Base-by-base conservation (phyloP, 805 yeast species). In the Candida ulmi region DNA sequence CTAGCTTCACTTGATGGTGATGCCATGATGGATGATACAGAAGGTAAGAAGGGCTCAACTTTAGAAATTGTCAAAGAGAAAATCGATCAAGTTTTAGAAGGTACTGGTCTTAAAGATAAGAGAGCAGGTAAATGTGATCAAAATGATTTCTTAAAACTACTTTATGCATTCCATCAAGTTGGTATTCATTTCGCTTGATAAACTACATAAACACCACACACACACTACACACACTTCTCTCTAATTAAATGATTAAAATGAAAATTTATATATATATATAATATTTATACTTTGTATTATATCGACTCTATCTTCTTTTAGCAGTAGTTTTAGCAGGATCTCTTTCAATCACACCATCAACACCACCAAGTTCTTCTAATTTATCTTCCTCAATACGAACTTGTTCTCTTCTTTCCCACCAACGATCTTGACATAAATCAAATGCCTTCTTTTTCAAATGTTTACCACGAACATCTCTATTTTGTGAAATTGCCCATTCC, bases 341-440 rank as follows among this genome's bases (percentile, higher is more conserved):
- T 52, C 75, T 77, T 56, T 88, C 96, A 8, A 91, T 68, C 28
- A 91, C 80, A 42, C 86, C 95, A 15, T 85, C 95, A 44, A 88
- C 90, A 43, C 95, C 96, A 36, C 95, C 95, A 60, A 84, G 56
- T 51, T 88, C 96, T 62, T 91, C 97, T 51, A 86, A 64, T 56
- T 80, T 78, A 51, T 91, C 98, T 64, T 91, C 99, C 37, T 86
- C 84, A 30, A 78, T 73, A 58, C 95, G 80, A 18, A 91, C 81
- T 53, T 81, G 91, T 52, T 91, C 98, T 65, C 97, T 80, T 67
- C 98, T 83, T 60, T 91, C 98, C 98, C 98, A 91, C 93, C 95
- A 91, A 66, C 99, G 78, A 49, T 83, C 91, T 62, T 90, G 95
- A 60, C 93, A 83, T 44, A 91, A 64, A 46, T 88, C 96, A 57